Evolutionary conservation across 495 filamentous ascomycete species (phyloP), one percentile per base, ranked within the genome.

Genomic region (Penicillium odoratum): DNA sequence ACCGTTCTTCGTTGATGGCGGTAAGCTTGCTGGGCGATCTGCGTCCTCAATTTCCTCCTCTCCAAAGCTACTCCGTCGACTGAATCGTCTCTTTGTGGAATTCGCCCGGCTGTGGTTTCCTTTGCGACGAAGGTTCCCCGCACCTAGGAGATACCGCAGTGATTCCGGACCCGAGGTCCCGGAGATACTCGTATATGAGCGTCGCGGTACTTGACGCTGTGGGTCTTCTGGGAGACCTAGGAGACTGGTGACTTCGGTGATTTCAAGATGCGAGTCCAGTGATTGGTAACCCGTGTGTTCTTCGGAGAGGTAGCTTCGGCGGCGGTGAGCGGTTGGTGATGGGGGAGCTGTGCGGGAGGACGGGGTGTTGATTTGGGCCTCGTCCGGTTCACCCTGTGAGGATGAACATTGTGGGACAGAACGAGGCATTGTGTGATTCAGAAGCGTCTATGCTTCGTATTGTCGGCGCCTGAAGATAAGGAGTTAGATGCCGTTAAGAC

Each of bases 81-180:
- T 74, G n/a, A 89, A 69, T 5, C 82, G 81, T 16, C 73, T 66
- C 25, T 77, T 75, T 74, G 80, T 83, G 15, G 88, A 92, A 59
- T 82, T 84, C 10, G 81, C 79, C 30, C 88, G 84, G 61, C 81
- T 87, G 65, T 90, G 88, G 61, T 89, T 80, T 40, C 85, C 82
- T 28, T 71, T 74, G 29, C 77, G 75, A 55, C 80, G 78, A n/a
- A 83, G 53, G 49, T 77, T 81, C 5, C 73, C 72, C 0, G 69
- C 62, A 18, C 69, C 57, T 48, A 73, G 59, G 21, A 68, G 67
- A 31, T 75, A 66, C 47, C 73, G 58, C 16, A 73, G 63, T 5
- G 63, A 65, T 1, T 79, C 73, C 7, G 67, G 63, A 0, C 72
- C 71, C 11, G 70, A 71, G 13, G 65, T 52, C 1, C 60, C 61